Percentiles rank a stretch among this genome's conserved stretches.
phyloP scores from a whole-genome alignment of 345 rosid genomes.

The Citrus mangshanensis region DNA sequence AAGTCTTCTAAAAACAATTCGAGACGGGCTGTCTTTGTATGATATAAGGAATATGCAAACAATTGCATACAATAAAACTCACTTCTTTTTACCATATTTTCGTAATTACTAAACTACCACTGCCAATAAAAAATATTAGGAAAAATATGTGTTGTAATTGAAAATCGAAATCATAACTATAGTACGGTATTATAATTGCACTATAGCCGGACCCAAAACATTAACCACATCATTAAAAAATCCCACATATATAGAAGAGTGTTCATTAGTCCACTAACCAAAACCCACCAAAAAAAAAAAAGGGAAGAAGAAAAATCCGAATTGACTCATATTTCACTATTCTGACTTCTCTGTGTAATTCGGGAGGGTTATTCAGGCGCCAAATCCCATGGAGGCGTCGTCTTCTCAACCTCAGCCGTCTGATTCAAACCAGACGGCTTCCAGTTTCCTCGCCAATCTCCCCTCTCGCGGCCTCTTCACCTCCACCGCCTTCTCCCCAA shows the following conservation, averaged over 20 bases:
- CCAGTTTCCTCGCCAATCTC: constrained; percentile 67
- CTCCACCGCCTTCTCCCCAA: constrained; percentile 66
- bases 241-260: too few relatives aligned
- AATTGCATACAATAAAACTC: too few relatives aligned
- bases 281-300: background rate
- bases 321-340: background rate
- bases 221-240: too few relatives aligned
- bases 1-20: accelerated
- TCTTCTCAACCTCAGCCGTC: constrained; percentile 35
- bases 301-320: background rate
- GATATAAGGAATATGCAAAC: too few relatives aligned
- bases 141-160: accelerated
- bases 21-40: accelerated
- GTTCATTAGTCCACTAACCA: background rate
- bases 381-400: constrained; percentile 52
- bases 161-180: too few relatives aligned
- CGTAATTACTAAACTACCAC: too few relatives aligned
- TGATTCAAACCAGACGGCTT: constrained; percentile 37
- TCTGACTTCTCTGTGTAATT: background rate
- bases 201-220: too few relatives aligned
- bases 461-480: constrained; percentile 84
- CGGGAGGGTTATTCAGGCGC: constrained; percentile 35
- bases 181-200: accelerated
- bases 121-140: too few relatives aligned
- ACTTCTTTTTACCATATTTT: too few relatives aligned